phyloP scores from a whole-genome alignment of 108 stramenopile genomes.

The Poteriospumella lacustris region DNA sequence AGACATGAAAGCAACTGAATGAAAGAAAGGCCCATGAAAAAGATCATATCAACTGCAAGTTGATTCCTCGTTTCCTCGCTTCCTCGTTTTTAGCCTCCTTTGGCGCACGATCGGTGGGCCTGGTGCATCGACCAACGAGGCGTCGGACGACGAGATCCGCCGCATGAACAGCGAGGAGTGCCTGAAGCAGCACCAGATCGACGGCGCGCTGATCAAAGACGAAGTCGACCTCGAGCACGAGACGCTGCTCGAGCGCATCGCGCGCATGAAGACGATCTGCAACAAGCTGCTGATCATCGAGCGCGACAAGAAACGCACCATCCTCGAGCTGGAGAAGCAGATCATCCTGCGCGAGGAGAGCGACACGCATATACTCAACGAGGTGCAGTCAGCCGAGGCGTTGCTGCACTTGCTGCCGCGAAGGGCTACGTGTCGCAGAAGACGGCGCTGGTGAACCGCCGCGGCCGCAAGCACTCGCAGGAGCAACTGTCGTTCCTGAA shows the following conservation, averaged over 20 bases:
- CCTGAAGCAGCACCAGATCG: background rate
- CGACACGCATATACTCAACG: background rate
- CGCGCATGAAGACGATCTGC: background rate
- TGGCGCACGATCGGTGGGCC: too few species aligned
- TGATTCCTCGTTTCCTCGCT: too few species aligned
- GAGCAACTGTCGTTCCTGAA: too few species aligned
- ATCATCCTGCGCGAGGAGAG: background rate
- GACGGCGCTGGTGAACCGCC: too few species aligned
- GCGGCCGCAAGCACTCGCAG: too few species aligned
- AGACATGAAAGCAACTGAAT: too few species aligned
- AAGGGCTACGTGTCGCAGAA: too few species aligned
- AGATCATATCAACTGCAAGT: too few species aligned
- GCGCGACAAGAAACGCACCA: background rate
- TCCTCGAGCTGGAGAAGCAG: background rate
- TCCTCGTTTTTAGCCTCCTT: too few species aligned
- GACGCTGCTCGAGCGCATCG: background rate
- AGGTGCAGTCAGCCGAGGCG: background rate
- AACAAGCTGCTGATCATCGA: background rate
- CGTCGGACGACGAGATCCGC: constrained; percentile 7
- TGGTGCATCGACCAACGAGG: too few species aligned
- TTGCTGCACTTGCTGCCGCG: background rate
- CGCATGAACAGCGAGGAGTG: background rate
- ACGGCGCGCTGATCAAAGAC: constrained; percentile 3
- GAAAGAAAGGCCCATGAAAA: too few species aligned
- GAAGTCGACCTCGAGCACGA: background rate